Percentiles rank a stretch among this genome's conserved stretches.
Evolutionary conservation across 2,329 filamentous ascomycete species (phyloP).

Genomic region (Aspergillus alliaceus): DNA sequence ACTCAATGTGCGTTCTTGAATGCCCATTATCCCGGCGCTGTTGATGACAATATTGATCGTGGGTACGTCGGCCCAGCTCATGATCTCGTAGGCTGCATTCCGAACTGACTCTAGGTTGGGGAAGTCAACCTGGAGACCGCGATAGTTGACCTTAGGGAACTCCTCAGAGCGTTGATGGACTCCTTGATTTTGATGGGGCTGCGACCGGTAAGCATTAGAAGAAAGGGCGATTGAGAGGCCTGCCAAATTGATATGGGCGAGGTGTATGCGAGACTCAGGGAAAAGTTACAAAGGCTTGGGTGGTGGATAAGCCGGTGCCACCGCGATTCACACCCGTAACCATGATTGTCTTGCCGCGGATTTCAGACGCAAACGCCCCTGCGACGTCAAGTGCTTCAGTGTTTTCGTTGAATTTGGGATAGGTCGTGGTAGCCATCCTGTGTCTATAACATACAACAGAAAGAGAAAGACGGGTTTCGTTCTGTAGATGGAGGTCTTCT

Average conservation of each 20-base stretch:
- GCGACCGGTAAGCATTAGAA: background rate
- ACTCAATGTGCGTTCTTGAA: slow-evolving; percentile 5
- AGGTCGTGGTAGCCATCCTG: slow-evolving; percentile 27
- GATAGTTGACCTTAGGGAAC: background rate
- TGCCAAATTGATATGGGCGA: background rate
- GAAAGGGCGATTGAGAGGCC: background rate
- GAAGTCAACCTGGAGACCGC: background rate
- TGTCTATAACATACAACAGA: too few species aligned
- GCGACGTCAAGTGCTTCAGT: slow-evolving; percentile 45
- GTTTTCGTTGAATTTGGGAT: slow-evolving; percentile 34
- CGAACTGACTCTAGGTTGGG: background rate
- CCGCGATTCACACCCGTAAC: slow-evolving; percentile 37
- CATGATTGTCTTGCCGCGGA: slow-evolving; percentile 37
- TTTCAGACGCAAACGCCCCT: slow-evolving; percentile 32
- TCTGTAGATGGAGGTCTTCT: too few species aligned
- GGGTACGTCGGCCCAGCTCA: slow-evolving; percentile 2
- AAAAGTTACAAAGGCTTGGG: slow-evolving; percentile 36
- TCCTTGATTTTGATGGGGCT: background rate
- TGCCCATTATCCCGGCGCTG: slow-evolving; percentile 15
- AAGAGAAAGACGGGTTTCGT: too few species aligned
- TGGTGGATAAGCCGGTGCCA: slow-evolving; percentile 37
- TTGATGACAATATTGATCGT: slow-evolving; percentile 13
- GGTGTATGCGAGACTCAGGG: background rate
- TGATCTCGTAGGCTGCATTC: slow-evolving; percentile 6
- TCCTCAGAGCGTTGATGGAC: background rate